phyloP scores from a whole-genome alignment of 2,329 filamentous ascomycete species.

The Elsinoe perseae region DNA sequence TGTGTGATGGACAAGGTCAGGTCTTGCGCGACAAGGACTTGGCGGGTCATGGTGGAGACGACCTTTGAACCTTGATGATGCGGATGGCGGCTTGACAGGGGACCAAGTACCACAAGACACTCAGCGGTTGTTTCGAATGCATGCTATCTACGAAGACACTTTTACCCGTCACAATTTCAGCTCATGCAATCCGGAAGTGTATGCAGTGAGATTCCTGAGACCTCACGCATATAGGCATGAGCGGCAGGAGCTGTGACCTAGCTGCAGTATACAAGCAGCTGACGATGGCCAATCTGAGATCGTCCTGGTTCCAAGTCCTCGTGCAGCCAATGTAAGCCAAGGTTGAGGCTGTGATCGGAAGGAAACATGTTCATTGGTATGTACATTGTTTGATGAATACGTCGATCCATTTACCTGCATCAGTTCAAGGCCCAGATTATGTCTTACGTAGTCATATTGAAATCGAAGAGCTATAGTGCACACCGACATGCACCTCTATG shows the following conservation, averaged over 20 bases:
- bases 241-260: not conserved
- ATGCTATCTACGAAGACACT: not conserved
- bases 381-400: not conserved
- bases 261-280: not conserved
- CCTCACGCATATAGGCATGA: not conserved
- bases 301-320: not conserved
- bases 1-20: constrained; percentile 1
- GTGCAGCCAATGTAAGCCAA: constrained; percentile 8
- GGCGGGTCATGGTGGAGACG: not conserved
- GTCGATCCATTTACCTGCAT: not conserved
- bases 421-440: not conserved
- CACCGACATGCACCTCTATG: not conserved
- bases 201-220: not conserved
- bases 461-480: not conserved
- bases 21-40: constrained; percentile 2
- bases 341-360: constrained; percentile 9
- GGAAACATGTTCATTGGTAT: not conserved
- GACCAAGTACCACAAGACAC: not conserved
- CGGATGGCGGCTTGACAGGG: not conserved
- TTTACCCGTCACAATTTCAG: constrained; percentile 2
- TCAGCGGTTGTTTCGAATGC: not conserved
- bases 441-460: not conserved
- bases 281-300: not conserved
- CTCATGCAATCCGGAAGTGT: not conserved
- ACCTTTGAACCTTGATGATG: not conserved